These are phyloP conservation scores for Stereum hirsutum DNA, from an alignment of 1,284 basidiomycete species.

Conservation along the genomic window DNA sequence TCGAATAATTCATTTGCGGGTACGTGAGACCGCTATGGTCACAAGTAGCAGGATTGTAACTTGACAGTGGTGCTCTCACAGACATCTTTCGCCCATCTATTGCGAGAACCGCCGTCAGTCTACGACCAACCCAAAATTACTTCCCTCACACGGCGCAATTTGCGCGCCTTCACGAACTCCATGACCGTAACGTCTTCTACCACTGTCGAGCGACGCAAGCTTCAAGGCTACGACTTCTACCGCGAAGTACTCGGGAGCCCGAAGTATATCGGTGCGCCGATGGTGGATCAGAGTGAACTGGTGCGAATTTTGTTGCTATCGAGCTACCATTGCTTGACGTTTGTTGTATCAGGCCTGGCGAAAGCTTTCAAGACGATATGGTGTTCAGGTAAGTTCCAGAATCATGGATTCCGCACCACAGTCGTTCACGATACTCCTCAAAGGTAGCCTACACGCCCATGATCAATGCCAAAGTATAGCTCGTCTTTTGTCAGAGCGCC, in stretches of 20 bases:
- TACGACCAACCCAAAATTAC: no score
- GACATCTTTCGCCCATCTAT: no score
- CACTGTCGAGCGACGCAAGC: no score
- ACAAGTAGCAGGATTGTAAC: no score
- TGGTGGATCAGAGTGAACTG: constrained; percentile 97
- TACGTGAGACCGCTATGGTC: no score
- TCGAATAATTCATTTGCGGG: no score
- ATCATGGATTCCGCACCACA: constrained; percentile 7
- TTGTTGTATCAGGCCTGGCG: constrained; percentile 69
- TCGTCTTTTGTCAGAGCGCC: not conserved
- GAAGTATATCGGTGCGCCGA: constrained; percentile 87
- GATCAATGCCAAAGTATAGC: constrained; percentile 82
- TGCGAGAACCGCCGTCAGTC: no score
- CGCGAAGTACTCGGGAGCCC: constrained; percentile 69
- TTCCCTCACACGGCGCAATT: no score
- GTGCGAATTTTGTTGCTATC: constrained; percentile 32
- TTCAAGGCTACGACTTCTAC: constrained; percentile 81
- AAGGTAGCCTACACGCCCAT: constrained; percentile 92
- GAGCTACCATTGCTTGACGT: not conserved
- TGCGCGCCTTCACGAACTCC: no score
- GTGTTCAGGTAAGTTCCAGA: constrained; percentile 63
- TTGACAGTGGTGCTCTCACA: no score
- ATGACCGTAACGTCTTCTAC: no score
- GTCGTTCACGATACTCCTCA: not conserved
- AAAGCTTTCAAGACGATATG: constrained; percentile 80